Evolutionary conservation across 129 eudicot species (phyloP).

Genomic region (Ambrosia trifida): DNA sequence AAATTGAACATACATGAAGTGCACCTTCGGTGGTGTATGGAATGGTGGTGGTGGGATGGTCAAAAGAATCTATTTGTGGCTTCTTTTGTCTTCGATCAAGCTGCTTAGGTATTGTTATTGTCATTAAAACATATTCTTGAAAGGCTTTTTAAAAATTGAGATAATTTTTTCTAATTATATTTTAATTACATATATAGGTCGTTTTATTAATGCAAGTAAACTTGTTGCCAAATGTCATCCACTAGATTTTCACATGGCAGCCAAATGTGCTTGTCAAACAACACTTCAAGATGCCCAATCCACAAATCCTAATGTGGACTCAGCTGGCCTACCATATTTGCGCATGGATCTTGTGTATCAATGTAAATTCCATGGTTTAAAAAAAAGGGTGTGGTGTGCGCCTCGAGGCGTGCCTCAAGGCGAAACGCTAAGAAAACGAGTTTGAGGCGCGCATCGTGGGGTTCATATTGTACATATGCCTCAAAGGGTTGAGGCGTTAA

Average conservation of each 20-base stretch:
- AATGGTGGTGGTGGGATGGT: conserved; percentile 99
- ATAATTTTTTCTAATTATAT: no score
- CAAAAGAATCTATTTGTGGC: conserved; percentile 96
- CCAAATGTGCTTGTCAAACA: conserved; percentile 70
- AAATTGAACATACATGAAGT: conserved; percentile 90
- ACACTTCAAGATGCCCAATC: conserved; percentile 62
- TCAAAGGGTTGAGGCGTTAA: no score
- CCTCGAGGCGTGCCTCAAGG: no score
- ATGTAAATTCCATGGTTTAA: no score
- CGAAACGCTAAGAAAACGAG: no score
- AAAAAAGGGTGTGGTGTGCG: no score
- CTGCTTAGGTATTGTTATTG: conserved; percentile 76
- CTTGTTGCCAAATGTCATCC: conserved; percentile 76
- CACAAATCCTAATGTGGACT: conserved; percentile 53
- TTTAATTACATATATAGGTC: conserved; percentile 45
- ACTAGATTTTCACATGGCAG: conserved; percentile 69
- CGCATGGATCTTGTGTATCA: conserved; percentile 99
- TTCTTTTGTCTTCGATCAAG: conserved; percentile 93
- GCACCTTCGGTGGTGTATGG: conserved; percentile 99
- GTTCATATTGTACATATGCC: no score
- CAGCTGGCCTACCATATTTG: conserved; percentile 61
- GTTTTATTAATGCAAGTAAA: conserved; percentile 58
- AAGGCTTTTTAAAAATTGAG: neutral
- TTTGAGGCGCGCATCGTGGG: no score
- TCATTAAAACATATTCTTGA: neutral